These are phyloP conservation scores for Calocybe cyanea DNA, from an alignment of 768 basidiomycete genomes.

Conservation along the genomic window DNA sequence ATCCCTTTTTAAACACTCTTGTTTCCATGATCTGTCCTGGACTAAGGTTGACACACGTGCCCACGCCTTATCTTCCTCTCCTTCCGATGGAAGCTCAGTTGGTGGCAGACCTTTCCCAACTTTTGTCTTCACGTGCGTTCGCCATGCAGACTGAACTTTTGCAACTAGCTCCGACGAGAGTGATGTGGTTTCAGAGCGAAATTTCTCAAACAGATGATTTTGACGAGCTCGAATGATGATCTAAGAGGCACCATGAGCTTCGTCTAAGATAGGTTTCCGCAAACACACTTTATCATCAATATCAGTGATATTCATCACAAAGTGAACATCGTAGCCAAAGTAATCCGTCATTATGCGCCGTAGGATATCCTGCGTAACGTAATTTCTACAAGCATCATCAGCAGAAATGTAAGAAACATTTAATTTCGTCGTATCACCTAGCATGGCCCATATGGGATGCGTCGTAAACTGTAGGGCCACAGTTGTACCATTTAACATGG, in stretches of 20 bases:
- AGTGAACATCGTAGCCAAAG: slow-evolving; percentile 96
- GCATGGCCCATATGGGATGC: slow-evolving; percentile 99
- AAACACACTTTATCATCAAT: slow-evolving; percentile 92
- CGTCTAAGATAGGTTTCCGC: slow-evolving; percentile 11
- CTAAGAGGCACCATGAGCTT: slow-evolving; percentile 35
- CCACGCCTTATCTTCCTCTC: slow-evolving; percentile 55
- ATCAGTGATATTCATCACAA: slow-evolving; percentile 99
- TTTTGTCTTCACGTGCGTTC: slow-evolving; percentile 55
- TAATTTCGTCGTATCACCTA: slow-evolving; percentile 46
- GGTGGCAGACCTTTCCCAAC: slow-evolving; percentile 62
- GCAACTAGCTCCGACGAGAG: slow-evolving; percentile 58
- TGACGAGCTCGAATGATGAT: slow-evolving; percentile 92
- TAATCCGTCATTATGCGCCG: slow-evolving; percentile 90
- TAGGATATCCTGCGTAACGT: slow-evolving; percentile 91
- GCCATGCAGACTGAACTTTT: slow-evolving; percentile 62
- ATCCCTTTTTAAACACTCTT: slow-evolving; percentile 68
- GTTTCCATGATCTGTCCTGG: slow-evolving; percentile 60
- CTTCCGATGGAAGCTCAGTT: slow-evolving; percentile 40
- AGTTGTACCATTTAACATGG: slow-evolving; percentile 97
- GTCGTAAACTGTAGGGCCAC: slow-evolving; percentile 98
- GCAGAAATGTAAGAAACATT: slow-evolving; percentile 2
- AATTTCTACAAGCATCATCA: slow-evolving; percentile 60
- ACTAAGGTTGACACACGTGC: slow-evolving; percentile 44
- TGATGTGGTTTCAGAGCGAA: slow-evolving; percentile 47
- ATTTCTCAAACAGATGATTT: slow-evolving; percentile 64